phyloP scores from a whole-genome alignment of 495 filamentous ascomycete genomes.

The Filosporella fistucella region DNA sequence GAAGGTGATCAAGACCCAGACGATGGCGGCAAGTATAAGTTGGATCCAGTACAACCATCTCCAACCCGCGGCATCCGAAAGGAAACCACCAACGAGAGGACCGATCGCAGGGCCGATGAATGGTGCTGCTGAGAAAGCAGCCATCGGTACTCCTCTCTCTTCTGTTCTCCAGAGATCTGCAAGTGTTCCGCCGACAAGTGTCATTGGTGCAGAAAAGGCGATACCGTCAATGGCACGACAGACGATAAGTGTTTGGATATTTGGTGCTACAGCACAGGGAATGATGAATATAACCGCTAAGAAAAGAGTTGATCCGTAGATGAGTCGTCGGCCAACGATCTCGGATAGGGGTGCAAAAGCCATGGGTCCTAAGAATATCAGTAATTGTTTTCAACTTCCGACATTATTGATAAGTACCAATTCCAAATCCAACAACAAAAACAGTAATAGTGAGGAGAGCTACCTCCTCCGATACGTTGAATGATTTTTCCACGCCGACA shows the following conservation, averaged over 20 bases:
- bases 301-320: constrained; percentile 60
- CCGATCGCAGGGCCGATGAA: constrained; percentile 64
- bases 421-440: constrained; percentile 76
- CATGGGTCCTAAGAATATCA: constrained; percentile 57
- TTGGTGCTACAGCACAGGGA: constrained; percentile 69
- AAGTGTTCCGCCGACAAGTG: constrained; percentile 72
- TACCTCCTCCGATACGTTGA: constrained; percentile 61
- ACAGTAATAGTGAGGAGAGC: constrained; percentile 63
- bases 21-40: constrained; percentile 60
- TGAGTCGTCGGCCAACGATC: constrained; percentile 60
- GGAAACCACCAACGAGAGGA: constrained; percentile 71
- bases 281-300: constrained; percentile 73
- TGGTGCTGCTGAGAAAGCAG: constrained; percentile 76
- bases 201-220: constrained; percentile 80
- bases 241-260: constrained; percentile 69
- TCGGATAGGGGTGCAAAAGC: constrained; percentile 74
- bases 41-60: constrained; percentile 86
- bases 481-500: constrained; percentile 50
- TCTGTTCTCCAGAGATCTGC: constrained; percentile 81
- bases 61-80: constrained; percentile 67
- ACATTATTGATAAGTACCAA: constrained; percentile 42
- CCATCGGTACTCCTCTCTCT: constrained; percentile 80
- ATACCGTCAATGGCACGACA: constrained; percentile 74
- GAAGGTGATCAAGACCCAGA: constrained; percentile 70
- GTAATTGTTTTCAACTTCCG: not conserved